A percentile compares a stretch with the other conserved stretches of the same genome.
Evolutionary conservation across 176 grass and related monocot species (phyloP).

Genomic region (Calamus simplicifolius): DNA sequence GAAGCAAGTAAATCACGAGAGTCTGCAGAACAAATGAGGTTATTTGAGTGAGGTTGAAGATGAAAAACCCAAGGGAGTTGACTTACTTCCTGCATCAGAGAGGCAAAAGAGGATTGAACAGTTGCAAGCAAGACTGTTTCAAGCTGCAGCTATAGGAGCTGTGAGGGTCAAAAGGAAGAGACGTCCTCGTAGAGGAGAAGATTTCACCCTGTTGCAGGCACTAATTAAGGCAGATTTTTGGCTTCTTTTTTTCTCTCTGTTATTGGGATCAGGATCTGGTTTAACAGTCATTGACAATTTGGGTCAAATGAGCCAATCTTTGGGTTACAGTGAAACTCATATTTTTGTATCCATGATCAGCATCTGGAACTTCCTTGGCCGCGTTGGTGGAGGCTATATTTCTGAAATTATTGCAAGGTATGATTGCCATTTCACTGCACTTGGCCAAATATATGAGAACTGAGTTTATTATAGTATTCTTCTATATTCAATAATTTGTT

Average conservation of each 20-base stretch:
- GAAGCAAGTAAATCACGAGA: conserved; percentile 15
- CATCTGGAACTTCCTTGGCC: conserved; percentile 96
- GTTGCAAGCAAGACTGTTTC: conserved; percentile 64
- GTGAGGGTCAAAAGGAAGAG: conserved; percentile 59
- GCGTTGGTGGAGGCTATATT: conserved; percentile 72
- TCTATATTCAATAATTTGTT: no score
- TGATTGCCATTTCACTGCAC: conserved; percentile 1
- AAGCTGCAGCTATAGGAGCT: conserved; percentile 71
- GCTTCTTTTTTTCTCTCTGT: conserved; percentile 81
- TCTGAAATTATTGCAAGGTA: conserved; percentile 92
- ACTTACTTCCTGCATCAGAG: conserved; percentile 78
- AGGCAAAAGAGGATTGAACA: conserved; percentile 82
- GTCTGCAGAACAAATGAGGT: conserved; percentile 32
- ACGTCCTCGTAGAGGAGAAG: conserved; percentile 68
- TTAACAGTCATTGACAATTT: conserved; percentile 92
- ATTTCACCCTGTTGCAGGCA: conserved; percentile 83
- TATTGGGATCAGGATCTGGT: conserved; percentile 76
- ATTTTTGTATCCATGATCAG: conserved; percentile 96
- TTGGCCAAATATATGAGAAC: no score
- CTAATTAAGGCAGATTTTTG: conserved; percentile 88
- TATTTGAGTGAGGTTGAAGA: conserved; percentile 91
- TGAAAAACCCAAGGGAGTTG: conserved; percentile 70
- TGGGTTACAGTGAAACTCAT: conserved; percentile 59
- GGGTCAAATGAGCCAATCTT: conserved; percentile 82
- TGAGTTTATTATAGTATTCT: no score